Evolutionary conservation across 23 red algal species (phyloP).

Genomic region (Gracilaria domingensis): DNA sequence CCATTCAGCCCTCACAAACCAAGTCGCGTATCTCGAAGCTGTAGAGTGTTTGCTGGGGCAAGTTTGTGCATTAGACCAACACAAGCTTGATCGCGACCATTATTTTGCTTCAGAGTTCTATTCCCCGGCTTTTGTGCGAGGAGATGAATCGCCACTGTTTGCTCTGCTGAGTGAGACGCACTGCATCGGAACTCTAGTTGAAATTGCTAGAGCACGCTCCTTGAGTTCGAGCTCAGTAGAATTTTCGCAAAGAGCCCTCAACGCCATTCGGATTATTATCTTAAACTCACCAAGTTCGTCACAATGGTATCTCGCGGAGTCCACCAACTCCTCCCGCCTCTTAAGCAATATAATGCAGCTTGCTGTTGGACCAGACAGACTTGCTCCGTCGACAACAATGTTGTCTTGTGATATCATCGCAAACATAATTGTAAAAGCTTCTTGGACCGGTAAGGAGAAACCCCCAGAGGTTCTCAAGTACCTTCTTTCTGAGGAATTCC

Average conservation of each 20-base stretch:
- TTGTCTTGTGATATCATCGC: conserved; percentile 46
- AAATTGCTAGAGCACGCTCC: conserved; percentile 28
- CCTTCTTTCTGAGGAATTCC: conserved; percentile 40
- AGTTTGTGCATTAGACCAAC: not conserved
- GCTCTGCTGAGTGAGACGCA: conserved; percentile 2
- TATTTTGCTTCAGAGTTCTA: conserved; percentile 65
- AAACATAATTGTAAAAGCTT: conserved; percentile 23
- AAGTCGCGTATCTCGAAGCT: conserved; percentile 50
- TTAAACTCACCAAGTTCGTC: not conserved
- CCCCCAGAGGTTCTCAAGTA: not conserved
- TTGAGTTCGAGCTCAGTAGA: not conserved
- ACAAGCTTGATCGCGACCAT: conserved; percentile 17
- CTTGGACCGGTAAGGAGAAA: conserved; percentile 7
- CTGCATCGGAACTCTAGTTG: conserved; percentile 11
- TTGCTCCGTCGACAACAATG: conserved; percentile 15
- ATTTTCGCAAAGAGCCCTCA: conserved; percentile 20
- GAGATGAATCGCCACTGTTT: not conserved
- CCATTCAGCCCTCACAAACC: conserved; percentile 42
- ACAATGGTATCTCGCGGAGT: not conserved
- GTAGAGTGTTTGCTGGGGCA: conserved; percentile 37
- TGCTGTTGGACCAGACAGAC: conserved; percentile 9
- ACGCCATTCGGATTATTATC: conserved; percentile 10
- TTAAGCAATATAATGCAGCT: conserved; percentile 27
- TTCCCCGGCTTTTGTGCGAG: not conserved
- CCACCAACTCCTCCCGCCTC: not conserved